Percentiles rank a stretch among this genome's conserved stretches.
phyloP scores from a whole-genome alignment of 192 early-diverging fungal species.

The Rhizophagus clarus region DNA sequence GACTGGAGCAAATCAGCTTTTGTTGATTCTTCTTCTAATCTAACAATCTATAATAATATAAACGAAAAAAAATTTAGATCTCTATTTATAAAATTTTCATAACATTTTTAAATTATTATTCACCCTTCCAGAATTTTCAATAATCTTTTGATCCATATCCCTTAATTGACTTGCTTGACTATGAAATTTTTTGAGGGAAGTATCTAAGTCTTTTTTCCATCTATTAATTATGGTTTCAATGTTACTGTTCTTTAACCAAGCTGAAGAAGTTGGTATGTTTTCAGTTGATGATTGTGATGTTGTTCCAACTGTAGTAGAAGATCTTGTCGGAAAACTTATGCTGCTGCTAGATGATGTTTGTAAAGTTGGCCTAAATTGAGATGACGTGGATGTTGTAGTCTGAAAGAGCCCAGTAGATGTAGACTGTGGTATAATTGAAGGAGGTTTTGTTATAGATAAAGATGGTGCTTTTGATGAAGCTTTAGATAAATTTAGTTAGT shows the following conservation, averaged over 20 bases:
- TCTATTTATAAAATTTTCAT: conserved; percentile 13
- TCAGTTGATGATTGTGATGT: conserved; percentile 37
- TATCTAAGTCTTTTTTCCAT: conserved; percentile 86
- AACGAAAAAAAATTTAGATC: background rate
- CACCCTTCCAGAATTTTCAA: conserved; percentile 82
- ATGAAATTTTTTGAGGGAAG: conserved; percentile 81
- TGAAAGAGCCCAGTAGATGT: background rate
- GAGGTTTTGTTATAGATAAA: background rate
- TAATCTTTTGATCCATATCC: conserved; percentile 83
- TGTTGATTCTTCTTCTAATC: conserved; percentile 74
- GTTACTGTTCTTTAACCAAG: conserved; percentile 79
- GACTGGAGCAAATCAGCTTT: conserved; percentile 74
- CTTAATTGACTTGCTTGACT: conserved; percentile 79
- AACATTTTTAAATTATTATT: conserved; percentile 4
- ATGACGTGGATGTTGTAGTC: background rate
- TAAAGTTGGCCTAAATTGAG: background rate
- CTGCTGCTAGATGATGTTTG: background rate
- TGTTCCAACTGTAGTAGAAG: conserved; percentile 42
- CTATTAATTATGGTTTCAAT: conserved; percentile 89
- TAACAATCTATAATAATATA: conserved; percentile 60
- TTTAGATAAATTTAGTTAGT: background rate
- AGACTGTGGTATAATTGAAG: background rate
- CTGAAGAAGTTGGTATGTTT: conserved; percentile 47
- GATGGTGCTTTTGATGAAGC: background rate
- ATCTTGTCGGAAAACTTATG: background rate